A percentile compares a stretch with the other conserved stretches of the same genome.
phyloP scores from a whole-genome alignment of 306 rosid species.

The Dryas alaskensis region DNA sequence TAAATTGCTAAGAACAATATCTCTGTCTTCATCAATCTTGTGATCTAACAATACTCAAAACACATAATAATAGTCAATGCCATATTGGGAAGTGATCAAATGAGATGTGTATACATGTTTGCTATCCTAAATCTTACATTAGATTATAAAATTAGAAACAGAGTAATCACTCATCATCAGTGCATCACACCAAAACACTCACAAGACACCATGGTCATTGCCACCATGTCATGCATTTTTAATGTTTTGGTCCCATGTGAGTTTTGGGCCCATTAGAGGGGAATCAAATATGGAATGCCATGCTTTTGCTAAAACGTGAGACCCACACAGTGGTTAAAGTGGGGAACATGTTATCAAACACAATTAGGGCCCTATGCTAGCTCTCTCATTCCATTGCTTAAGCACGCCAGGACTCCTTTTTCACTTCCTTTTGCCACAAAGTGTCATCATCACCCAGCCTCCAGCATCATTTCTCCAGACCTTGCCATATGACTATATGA shows the following conservation, averaged over 20 bases:
- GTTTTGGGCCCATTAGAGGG: not conserved
- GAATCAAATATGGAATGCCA: conserved; percentile 15
- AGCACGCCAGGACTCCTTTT: conserved; percentile 59
- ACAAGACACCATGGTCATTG: conserved; percentile 3
- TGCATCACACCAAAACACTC: not conserved
- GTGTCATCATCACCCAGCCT: conserved; percentile 59
- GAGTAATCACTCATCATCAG: not conserved
- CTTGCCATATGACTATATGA: conserved; percentile 25
- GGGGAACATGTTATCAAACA: conserved; percentile 61
- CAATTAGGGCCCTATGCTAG: conserved; percentile 44
- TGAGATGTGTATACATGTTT: not conserved
- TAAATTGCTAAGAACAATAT: too few relatives aligned
- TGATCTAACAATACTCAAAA: conserved; percentile 2
- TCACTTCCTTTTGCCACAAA: conserved; percentile 42
- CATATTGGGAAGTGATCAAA: not conserved
- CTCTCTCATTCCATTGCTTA: conserved; percentile 30
- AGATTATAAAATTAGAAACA: not conserved
- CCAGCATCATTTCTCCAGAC: conserved; percentile 66
- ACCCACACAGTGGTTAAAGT: conserved; percentile 48
- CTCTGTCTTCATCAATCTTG: not conserved
- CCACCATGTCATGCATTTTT: not conserved
- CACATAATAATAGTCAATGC: not conserved
- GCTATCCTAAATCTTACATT: not conserved
- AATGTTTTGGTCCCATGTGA: not conserved
- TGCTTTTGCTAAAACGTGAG: conserved; percentile 37